These are phyloP conservation scores for Dendrobium chrysotoxum DNA, from an alignment of 106 monocot genomes.

Conservation along the genomic window DNA sequence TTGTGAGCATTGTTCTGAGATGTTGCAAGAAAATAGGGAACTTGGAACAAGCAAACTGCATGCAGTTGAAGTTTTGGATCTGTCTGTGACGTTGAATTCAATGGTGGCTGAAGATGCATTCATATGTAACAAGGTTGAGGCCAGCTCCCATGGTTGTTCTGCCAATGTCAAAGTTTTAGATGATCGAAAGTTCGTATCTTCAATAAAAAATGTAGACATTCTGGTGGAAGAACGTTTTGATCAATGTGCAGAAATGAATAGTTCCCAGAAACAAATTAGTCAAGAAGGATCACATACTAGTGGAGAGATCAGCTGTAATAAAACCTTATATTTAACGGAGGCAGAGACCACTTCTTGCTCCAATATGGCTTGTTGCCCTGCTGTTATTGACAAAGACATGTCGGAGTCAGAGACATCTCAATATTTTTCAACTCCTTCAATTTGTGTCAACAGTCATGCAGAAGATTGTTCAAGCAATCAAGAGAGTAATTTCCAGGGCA, in stretches of 20 bases:
- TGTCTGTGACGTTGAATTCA: slow-evolving; percentile 7
- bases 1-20: slow-evolving; percentile 79
- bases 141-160: slow-evolving; percentile 11
- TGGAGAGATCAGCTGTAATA: slow-evolving; percentile 1
- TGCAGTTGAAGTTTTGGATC: slow-evolving; percentile 1
- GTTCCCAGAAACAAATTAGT: slow-evolving; percentile 1
- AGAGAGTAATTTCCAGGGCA: slow-evolving; percentile 26
- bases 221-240: slow-evolving; percentile 12
- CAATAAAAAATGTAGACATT: background rate
- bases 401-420: slow-evolving; percentile 18
- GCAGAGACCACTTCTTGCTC: slow-evolving; percentile 1
- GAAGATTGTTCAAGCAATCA: slow-evolving; percentile 11
- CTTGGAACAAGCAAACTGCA: slow-evolving; percentile 10
- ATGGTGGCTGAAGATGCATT: slow-evolving; percentile 8
- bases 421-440: slow-evolving; percentile 14
- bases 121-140: background rate
- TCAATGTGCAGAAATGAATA: slow-evolving; percentile 3
- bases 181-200: slow-evolving; percentile 4
- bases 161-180: slow-evolving; percentile 6
- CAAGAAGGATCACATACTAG: slow-evolving; percentile 7
- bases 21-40: slow-evolving; percentile 1
- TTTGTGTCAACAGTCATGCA: background rate
- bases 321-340: slow-evolving; percentile 11
- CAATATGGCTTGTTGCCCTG: slow-evolving; percentile 6
- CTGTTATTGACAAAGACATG: slow-evolving; percentile 16